Percentiles rank a stretch among this genome's conserved stretches.
Evolutionary conservation across 2,329 filamentous ascomycete species (phyloP).

Genomic region (Hypoxylon sp.): DNA sequence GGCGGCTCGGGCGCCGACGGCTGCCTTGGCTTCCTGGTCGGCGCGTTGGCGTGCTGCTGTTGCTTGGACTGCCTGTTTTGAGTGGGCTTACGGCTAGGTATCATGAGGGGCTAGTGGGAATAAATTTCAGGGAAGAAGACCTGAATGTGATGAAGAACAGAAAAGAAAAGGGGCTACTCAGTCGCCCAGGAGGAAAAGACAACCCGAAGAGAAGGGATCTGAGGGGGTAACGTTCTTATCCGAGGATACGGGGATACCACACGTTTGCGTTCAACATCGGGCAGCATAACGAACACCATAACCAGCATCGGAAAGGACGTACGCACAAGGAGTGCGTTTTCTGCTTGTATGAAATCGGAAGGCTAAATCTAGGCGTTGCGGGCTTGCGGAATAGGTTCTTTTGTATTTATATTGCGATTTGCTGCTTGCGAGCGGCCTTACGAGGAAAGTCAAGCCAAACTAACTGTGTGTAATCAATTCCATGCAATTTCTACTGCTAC

Average conservation of each 20-base stretch:
- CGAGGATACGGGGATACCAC: neutral
- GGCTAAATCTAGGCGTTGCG: slow-evolving; percentile 22
- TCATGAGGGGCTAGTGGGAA: no score
- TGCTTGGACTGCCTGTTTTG: slow-evolving; percentile 69
- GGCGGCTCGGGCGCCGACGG: slow-evolving; percentile 42
- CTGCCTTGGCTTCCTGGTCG: slow-evolving; percentile 61
- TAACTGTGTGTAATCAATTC: slow-evolving; percentile 19
- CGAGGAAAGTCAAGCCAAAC: slow-evolving; percentile 17
- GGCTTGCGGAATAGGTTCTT: slow-evolving; percentile 25
- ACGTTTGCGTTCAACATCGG: neutral
- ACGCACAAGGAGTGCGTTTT: slow-evolving; percentile 8
- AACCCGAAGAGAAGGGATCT: neutral
- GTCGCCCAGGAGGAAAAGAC: neutral
- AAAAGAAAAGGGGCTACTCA: neutral
- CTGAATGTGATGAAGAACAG: neutral
- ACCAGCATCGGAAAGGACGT: slow-evolving; percentile 16
- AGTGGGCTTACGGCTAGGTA: no score
- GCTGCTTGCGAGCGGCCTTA: slow-evolving; percentile 6
- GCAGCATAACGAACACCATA: neutral
- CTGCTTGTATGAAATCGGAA: slow-evolving; percentile 6
- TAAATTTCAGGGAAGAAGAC: no score
- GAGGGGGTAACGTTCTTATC: slow-evolving; percentile 16
- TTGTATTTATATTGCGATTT: slow-evolving; percentile 29
- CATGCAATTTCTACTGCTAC: slow-evolving; percentile 28
- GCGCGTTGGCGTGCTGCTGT: slow-evolving; percentile 68